Evolutionary conservation across 352 stramenopile species (phyloP).

Genomic region (Pythium sukuiense): DNA sequence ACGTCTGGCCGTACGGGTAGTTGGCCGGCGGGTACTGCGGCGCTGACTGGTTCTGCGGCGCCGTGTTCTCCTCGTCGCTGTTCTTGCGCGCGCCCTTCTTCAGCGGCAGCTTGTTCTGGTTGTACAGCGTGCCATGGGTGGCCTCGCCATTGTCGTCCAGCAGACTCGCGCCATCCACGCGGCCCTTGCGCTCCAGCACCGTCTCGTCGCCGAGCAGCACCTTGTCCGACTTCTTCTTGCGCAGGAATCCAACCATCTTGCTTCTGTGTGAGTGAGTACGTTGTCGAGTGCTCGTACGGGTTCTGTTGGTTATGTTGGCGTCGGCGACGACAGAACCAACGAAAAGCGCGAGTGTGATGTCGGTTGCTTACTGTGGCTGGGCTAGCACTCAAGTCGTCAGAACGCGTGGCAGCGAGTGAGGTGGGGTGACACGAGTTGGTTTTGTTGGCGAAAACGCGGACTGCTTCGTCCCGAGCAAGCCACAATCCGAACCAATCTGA

Average conservation of each 20-base stretch:
- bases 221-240: conserved; percentile 87
- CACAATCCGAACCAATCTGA: background rate
- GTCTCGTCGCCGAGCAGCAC: conserved; percentile 64
- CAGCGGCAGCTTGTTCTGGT: conserved; percentile 42
- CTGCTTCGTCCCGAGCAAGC: conserved; percentile 1
- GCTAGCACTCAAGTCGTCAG: background rate
- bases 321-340: background rate
- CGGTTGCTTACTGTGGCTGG: background rate
- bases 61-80: conserved; percentile 56
- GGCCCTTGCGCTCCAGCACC: conserved; percentile 81
- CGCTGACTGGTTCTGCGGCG: conserved; percentile 8
- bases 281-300: conserved; percentile 16
- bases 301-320: conserved; percentile 5
- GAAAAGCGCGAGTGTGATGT: conserved; percentile 3
- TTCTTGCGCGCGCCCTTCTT: conserved; percentile 47
- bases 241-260: conserved; percentile 76
- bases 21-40: conserved; percentile 42
- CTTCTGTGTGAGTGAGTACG: conserved; percentile 19
- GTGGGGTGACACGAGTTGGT: conserved; percentile 4
- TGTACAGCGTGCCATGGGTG: conserved; percentile 69
- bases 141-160: conserved; percentile 82
- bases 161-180: conserved; percentile 80
- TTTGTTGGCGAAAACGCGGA: conserved; percentile 6
- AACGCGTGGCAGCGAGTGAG: conserved; percentile 6
- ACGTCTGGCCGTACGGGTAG: conserved; percentile 49